Base-by-base conservation (phyloP, 768 basidiomycete species). In the Rhodosporidiobolus odoratus region DNA sequence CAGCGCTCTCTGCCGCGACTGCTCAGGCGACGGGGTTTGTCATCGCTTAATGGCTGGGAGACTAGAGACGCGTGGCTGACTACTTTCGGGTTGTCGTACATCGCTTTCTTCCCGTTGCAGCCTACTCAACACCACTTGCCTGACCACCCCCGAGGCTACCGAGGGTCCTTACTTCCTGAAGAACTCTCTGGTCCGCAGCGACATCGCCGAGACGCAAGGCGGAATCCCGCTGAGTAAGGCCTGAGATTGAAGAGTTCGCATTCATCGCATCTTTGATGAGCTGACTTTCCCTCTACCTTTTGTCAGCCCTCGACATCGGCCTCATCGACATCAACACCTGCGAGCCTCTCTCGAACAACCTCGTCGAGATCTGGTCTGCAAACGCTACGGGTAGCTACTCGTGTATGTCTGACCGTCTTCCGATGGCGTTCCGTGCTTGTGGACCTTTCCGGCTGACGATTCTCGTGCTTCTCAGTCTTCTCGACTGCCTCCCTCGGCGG, bases 251-350 rank as follows among this genome's bases (percentile, higher is more conserved):
- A n/a, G n/a, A n/a, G n/a, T n/a, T n/a, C n/a, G n/a, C n/a, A 45
- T 16, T 38, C 25, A 13, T 37, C 17, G 2, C 7, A 53, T 13
- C 30, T 41, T 13, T 17, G 19, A 8, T 27, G 9, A 50, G 15
- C 43, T 57, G 21, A 54, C 38, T 7, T 27, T 57, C 43, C 17
- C 30, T 52, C 19, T 25, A 17, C 23, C 23, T 25, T 50, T 15
- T 23, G 21, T 25, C 48, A 57, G 76, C 77, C 25, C 77, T 82
- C 43, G 81, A 82, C 71, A 71, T 82, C 56, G 80, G 81, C 13
- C 74, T 82, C 54, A 78, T 82, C 40, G 80, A 82, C 65, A 78
- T 78, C 50, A 77, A 77, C 16, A 81, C 79, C 35, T 82, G 82
- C 75, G 62, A 80, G 63, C 81, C 82, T 3, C 68, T 81, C 57